Evolutionary conservation across 1,139 yeast genomes (phyloP).

Genomic region (Maudiozyma humilis): DNA sequence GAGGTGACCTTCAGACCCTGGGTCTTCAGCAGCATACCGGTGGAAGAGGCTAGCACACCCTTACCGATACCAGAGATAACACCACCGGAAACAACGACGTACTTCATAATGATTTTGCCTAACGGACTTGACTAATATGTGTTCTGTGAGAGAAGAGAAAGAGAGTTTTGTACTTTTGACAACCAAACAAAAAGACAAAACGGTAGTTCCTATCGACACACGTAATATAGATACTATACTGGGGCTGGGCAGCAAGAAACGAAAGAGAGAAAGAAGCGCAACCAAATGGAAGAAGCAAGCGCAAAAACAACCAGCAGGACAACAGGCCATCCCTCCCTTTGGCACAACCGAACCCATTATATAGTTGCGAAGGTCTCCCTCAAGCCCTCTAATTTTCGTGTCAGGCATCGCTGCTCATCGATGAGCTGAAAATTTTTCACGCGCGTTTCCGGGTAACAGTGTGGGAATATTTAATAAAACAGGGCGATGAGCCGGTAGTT

Average conservation of each 20-base stretch:
- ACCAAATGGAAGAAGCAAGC: too few species aligned
- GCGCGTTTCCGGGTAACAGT: background rate
- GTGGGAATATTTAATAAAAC: background rate
- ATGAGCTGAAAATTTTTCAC: conserved; percentile 5
- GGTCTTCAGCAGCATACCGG: conserved; percentile 90
- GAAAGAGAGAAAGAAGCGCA: too few species aligned
- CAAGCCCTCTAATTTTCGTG: too few species aligned
- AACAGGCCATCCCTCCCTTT: too few species aligned
- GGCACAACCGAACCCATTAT: too few species aligned
- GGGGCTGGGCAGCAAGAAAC: too few species aligned
- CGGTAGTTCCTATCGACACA: too few species aligned
- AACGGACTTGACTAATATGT: background rate
- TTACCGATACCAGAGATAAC: conserved; percentile 98
- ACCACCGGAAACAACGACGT: conserved; percentile 98
- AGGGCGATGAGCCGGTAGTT: background rate
- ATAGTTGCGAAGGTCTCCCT: too few species aligned
- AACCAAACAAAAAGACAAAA: too few species aligned
- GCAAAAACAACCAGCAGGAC: too few species aligned
- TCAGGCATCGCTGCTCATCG: conserved; percentile 3
- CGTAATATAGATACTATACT: too few species aligned
- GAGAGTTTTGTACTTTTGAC: too few species aligned
- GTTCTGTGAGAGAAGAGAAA: background rate
- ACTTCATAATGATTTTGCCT: conserved; percentile 71
- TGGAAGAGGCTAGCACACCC: conserved; percentile 91
- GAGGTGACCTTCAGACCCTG: conserved; percentile 92